phyloP scores from a whole-genome alignment of 2,329 filamentous ascomycete genomes.

The Knoxdaviesia capensis region DNA sequence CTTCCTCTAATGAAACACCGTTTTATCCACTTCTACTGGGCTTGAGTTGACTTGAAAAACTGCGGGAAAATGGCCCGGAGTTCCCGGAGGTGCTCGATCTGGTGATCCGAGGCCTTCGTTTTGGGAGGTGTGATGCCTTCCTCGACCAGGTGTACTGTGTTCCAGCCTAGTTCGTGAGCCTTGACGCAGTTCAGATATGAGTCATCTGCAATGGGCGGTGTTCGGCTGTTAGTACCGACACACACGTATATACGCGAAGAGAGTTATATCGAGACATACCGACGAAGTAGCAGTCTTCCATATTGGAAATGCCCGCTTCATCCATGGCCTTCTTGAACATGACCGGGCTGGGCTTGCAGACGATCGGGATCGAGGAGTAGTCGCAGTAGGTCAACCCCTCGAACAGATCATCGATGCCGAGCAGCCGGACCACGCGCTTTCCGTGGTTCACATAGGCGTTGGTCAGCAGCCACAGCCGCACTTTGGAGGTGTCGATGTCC shows the following conservation, averaged over 20 bases:
- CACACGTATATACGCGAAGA: not conserved
- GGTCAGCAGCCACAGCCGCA: constrained; percentile 84
- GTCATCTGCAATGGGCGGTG: constrained; percentile 42
- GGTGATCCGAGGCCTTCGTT: constrained; percentile 47
- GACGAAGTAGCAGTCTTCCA: constrained; percentile 74
- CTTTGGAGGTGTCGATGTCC: constrained; percentile 66
- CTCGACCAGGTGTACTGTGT: constrained; percentile 68
- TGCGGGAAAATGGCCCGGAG: constrained; percentile 60
- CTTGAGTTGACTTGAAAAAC: constrained; percentile 46
- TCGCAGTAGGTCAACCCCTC: constrained; percentile 93
- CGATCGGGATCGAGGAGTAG: constrained; percentile 50
- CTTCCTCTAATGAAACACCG: too few species aligned
- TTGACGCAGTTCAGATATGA: constrained; percentile 64
- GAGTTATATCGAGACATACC: constrained; percentile 35
- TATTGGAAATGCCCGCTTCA: constrained; percentile 51
- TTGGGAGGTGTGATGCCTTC: constrained; percentile 43
- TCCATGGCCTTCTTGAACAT: constrained; percentile 83
- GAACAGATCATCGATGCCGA: constrained; percentile 74
- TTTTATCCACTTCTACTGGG: too few species aligned
- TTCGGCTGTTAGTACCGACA: not conserved
- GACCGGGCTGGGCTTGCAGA: constrained; percentile 69
- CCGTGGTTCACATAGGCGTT: constrained; percentile 90
- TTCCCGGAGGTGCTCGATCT: constrained; percentile 59
- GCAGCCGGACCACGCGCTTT: constrained; percentile 57
- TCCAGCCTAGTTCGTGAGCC: constrained; percentile 70